phyloP scores from a whole-genome alignment of 2,329 filamentous ascomycete genomes.

The Dendrostoma leiphaemia region DNA sequence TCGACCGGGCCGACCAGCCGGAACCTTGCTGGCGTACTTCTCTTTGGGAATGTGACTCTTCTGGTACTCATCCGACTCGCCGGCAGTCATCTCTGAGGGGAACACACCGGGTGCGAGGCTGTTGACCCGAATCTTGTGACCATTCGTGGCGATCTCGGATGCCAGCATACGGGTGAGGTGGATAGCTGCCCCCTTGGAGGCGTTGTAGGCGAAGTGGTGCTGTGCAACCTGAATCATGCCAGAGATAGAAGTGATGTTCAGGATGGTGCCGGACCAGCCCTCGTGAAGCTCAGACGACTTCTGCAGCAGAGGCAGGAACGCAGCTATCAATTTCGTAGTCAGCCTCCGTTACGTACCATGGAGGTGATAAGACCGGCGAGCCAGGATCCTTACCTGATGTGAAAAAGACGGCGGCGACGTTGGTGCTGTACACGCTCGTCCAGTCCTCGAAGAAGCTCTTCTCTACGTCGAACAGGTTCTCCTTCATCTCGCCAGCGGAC shows the following conservation, averaged over 20 bases:
- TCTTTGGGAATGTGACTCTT: conserved; percentile 60
- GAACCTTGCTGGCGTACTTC: conserved; percentile 55
- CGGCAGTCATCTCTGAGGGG: conserved; percentile 70
- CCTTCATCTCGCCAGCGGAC: conserved; percentile 48
- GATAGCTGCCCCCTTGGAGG: conserved; percentile 62
- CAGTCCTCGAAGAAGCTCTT: conserved; percentile 62
- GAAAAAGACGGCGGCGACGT: conserved; percentile 70
- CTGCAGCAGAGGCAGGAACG: conserved; percentile 61
- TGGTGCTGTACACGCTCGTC: conserved; percentile 70
- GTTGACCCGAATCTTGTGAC: conserved; percentile 66
- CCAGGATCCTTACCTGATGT: conserved; percentile 27
- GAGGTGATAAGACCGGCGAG: too few species aligned
- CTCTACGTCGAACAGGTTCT: conserved; percentile 67
- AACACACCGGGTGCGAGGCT: conserved; percentile 71
- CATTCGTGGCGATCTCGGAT: conserved; percentile 54
- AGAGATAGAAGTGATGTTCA: conserved; percentile 68
- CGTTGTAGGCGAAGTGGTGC: conserved; percentile 65
- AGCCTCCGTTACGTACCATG: too few species aligned
- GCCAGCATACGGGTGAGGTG: conserved; percentile 66
- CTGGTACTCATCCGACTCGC: conserved; percentile 42
- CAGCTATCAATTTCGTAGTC: conserved; percentile 42
- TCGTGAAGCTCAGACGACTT: conserved; percentile 39
- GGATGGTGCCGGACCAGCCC: conserved; percentile 57
- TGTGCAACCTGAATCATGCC: conserved; percentile 61
- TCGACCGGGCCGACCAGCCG: conserved; percentile 45